Evolutionary conservation across 2,329 filamentous ascomycete species (phyloP), one percentile per base, ranked within the genome.

Genomic region (Myriosclerotinia duriaeana): DNA sequence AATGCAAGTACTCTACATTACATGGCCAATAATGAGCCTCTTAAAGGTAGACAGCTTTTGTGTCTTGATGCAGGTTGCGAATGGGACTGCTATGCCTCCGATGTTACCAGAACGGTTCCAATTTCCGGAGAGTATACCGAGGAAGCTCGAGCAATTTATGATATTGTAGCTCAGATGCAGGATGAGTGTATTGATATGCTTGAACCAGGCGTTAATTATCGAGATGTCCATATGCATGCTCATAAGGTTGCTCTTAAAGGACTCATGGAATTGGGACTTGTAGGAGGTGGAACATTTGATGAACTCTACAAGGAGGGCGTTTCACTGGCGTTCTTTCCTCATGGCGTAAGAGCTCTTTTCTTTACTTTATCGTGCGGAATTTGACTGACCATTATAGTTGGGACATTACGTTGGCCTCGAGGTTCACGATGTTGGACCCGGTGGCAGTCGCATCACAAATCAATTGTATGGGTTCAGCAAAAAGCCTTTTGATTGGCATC

Each of bases 1-100:
- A 95, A 95, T 74, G 93, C 90, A 7, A 88, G 90, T 17, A 93
- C 91, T 0, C 81, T 98, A 52, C 95, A 99, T 78, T 99, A 99
- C 77, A 84, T 85, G 53, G 86, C 84, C 64, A 98, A 99, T 76
- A 84, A 96, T 73, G 84, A 90, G 72, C 79, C 87, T 1, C 84
- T 98, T 22, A 79, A 80, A 3, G 87, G 88, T 36, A 85, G 88
- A 66, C 87, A 93, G 74, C 83, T 93, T 40, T 80, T 98, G 42
- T 88, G 96, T 26, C 81, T 99, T 5, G 94, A 99, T 76, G 93
- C 94, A 1, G 93, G 92, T 2, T 90, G 88, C 71, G 94, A 98
- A 78, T 96, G 88, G 78, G 80, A 87, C 59, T 89, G 90, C 72
- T 98, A 99, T 77, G 92, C 92, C 40, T 91, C 90, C 66, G 94